A percentile compares a stretch with the other conserved stretches of the same genome.
These are phyloP conservation scores for Russula brevipes DNA, from an alignment of 768 basidiomycete genomes.

Conservation along the genomic window DNA sequence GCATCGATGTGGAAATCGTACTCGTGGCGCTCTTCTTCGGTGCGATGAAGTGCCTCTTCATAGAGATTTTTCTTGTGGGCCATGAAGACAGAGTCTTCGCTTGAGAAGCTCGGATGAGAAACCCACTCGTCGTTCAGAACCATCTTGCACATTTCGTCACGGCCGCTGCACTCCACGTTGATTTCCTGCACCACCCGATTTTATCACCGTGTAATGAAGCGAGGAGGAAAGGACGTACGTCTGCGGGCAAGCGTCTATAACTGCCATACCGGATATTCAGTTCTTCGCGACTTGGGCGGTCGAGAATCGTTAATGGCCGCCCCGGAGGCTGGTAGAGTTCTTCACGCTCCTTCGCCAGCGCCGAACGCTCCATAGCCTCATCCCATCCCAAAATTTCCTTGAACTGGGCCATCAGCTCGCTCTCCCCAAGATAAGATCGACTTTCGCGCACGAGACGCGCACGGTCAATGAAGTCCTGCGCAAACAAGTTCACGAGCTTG, in stretches of 20 bases:
- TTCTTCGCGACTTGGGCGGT: constrained; percentile 56
- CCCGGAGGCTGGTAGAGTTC: constrained; percentile 26
- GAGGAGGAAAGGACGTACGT: constrained; percentile 47
- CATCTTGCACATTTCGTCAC: constrained; percentile 93
- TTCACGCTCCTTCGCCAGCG: constrained; percentile 30
- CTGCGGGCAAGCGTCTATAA: constrained; percentile 77
- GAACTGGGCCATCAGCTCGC: constrained; percentile 76
- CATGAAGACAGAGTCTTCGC: constrained; percentile 88
- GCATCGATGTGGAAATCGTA: constrained; percentile 99
- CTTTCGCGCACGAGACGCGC: constrained; percentile 78
- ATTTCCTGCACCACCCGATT: constrained; percentile 55
- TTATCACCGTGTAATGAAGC: constrained; percentile 9
- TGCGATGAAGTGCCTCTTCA: constrained; percentile 93
- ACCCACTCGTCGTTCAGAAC: constrained; percentile 99
- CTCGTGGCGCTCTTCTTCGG: constrained; percentile 97
- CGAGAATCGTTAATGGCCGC: constrained; percentile 30
- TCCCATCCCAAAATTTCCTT: constrained; percentile 87
- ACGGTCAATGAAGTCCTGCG: constrained; percentile 88
- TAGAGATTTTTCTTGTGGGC: constrained; percentile 92
- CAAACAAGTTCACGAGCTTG: constrained; percentile 90
- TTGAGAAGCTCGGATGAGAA: constrained; percentile 92
- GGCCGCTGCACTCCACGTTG: constrained; percentile 85
- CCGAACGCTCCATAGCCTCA: constrained; percentile 48
- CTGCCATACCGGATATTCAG: constrained; percentile 75
- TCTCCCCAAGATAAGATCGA: constrained; percentile 64